Evolutionary conservation across 192 early-diverging fungal species (phyloP).

Genomic region (Coemansia sp.): DNA sequence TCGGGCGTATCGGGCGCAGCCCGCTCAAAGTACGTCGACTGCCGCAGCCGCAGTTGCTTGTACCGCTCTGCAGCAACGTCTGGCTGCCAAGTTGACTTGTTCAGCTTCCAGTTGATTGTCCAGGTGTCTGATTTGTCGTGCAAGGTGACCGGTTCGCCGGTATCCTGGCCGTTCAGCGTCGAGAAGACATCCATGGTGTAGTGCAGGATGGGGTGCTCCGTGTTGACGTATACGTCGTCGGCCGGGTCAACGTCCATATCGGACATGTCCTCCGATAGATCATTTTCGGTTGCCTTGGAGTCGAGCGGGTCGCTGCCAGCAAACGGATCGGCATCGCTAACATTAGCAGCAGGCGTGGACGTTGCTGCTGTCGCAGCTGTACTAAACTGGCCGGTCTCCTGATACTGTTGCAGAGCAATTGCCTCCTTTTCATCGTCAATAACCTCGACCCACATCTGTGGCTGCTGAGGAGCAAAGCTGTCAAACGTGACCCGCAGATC

Average conservation of each 20-base stretch:
- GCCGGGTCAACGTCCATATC: slow-evolving; percentile 22
- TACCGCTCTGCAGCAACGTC: slow-evolving; percentile 8
- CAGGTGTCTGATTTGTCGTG: slow-evolving; percentile 28
- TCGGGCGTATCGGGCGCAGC: slow-evolving; percentile 38
- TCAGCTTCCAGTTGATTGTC: slow-evolving; percentile 37
- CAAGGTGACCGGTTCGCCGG: slow-evolving; percentile 31
- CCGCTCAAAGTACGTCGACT: slow-evolving; percentile 49
- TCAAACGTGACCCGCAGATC: slow-evolving; percentile 60
- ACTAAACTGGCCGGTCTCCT: slow-evolving; percentile 23
- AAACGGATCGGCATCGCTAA: slow-evolving; percentile 11
- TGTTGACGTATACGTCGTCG: slow-evolving; percentile 43
- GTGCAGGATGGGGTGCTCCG: slow-evolving; percentile 27
- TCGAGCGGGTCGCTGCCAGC: slow-evolving; percentile 20
- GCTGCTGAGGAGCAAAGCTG: slow-evolving; percentile 4
- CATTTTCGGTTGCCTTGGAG: neutral
- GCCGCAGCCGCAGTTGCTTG: slow-evolving; percentile 21
- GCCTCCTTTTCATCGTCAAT: slow-evolving; percentile 43
- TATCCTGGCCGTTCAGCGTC: slow-evolving; percentile 38
- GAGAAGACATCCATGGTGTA: slow-evolving; percentile 45
- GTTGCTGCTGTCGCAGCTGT: neutral
- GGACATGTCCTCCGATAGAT: slow-evolving; percentile 5
- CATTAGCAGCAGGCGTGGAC: neutral
- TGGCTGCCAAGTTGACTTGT: slow-evolving; percentile 11
- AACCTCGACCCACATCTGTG: slow-evolving; percentile 56
- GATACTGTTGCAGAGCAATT: slow-evolving; percentile 20